A percentile compares a stretch with the other conserved stretches of the same genome.
These are phyloP conservation scores for Beta lomatogona DNA, from an alignment of 179 eudicot species.

Conservation along the genomic window DNA sequence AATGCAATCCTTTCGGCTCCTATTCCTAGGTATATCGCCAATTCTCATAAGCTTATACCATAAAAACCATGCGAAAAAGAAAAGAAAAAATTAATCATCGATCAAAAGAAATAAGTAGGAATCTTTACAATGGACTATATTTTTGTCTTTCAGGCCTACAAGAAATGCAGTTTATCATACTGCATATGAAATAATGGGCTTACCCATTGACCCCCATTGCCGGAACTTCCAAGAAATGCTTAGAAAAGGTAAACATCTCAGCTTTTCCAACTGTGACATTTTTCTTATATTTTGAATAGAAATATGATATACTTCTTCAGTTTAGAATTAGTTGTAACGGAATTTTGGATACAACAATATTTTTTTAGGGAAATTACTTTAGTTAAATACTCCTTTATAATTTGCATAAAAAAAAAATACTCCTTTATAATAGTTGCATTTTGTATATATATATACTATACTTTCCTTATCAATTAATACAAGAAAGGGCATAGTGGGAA, in stretches of 20 bases:
- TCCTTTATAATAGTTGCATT: too few relatives aligned
- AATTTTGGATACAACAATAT: too few relatives aligned
- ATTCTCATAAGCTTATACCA: not conserved
- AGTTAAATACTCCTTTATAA: too few relatives aligned
- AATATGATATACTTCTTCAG: not conserved
- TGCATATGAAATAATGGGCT: slow-evolving; percentile 20
- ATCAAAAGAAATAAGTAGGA: not conserved
- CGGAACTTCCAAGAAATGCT: not conserved
- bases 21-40: slow-evolving; percentile 11
- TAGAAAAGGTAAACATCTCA: not conserved
- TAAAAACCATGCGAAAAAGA: not conserved
- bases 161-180: slow-evolving; percentile 15
- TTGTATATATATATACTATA: too few relatives aligned
- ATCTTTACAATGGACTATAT: not conserved
- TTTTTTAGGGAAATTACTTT: too few relatives aligned
- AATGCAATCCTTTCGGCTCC: not conserved
- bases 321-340: not conserved
- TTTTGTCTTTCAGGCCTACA: slow-evolving; percentile 12
- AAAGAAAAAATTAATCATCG: not conserved
- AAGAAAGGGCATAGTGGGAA: too few relatives aligned
- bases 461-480: too few relatives aligned
- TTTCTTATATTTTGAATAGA: not conserved
- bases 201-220: slow-evolving; percentile 32
- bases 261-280: not conserved
- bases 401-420: too few relatives aligned